Evolutionary conservation across 192 early-diverging fungal species (phyloP).

Genomic region (Coemansia sp.): DNA sequence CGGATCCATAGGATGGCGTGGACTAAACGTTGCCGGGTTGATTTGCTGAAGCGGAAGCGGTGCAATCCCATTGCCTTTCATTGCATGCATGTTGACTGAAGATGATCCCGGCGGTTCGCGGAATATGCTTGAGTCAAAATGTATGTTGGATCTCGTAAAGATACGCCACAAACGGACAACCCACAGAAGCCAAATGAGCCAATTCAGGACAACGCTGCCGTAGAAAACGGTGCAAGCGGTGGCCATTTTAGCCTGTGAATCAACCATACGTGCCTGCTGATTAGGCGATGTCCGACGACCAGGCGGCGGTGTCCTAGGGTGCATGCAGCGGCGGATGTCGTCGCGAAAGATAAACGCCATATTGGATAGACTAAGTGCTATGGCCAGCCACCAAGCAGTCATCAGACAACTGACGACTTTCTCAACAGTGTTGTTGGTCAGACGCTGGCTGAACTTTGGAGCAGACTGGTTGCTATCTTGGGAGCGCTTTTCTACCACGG

Average conservation of each 20-base stretch:
- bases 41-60: too few relatives aligned
- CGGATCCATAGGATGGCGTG: slow-evolving; percentile 7
- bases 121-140: slow-evolving; percentile 46
- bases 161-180: slow-evolving; percentile 29
- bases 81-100: slow-evolving; percentile 10
- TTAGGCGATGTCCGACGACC: not conserved
- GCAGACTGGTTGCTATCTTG: not conserved
- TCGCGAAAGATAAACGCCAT: slow-evolving; percentile 38
- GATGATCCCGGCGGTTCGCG: slow-evolving; percentile 14
- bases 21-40: slow-evolving; percentile 33
- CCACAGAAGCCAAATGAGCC: slow-evolving; percentile 40
- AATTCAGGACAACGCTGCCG: slow-evolving; percentile 35
- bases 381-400: slow-evolving; percentile 44
- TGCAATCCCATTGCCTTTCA: not conserved
- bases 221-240: slow-evolving; percentile 29
- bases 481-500: slow-evolving; percentile 9
- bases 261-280: not conserved
- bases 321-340: slow-evolving; percentile 28
- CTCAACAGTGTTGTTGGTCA: slow-evolving; percentile 18
- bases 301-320: too few relatives aligned
- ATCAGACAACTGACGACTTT: slow-evolving; percentile 21
- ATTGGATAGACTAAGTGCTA: slow-evolving; percentile 31
- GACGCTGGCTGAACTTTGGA: slow-evolving; percentile 15
- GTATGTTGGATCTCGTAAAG: slow-evolving; percentile 24
- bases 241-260: slow-evolving; percentile 11